Evolutionary conservation across 495 filamentous ascomycete species (phyloP).

Genomic region (Penicillium lagena): DNA sequence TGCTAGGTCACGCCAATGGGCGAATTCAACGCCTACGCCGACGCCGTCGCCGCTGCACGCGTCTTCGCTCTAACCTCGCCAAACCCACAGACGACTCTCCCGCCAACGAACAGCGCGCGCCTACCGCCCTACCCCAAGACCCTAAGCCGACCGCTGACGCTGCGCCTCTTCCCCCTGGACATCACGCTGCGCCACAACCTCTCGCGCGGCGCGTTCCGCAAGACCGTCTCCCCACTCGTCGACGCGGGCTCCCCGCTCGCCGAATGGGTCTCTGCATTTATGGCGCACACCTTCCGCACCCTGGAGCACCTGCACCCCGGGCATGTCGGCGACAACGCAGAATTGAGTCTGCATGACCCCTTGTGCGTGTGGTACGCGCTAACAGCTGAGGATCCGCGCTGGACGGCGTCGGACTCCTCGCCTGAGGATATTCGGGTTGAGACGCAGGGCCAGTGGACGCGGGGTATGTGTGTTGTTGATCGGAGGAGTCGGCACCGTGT

Average conservation of each 20-base stretch:
- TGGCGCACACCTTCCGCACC: constrained; percentile 69
- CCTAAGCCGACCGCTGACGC: constrained; percentile 58
- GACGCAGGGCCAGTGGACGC: constrained; percentile 86
- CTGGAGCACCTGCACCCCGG: constrained; percentile 54
- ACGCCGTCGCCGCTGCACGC: constrained; percentile 76
- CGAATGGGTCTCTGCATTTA: constrained; percentile 73
- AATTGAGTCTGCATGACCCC: constrained; percentile 80
- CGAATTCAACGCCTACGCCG: constrained; percentile 83
- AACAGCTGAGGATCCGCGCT: constrained; percentile 37
- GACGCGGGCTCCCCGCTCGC: constrained; percentile 67
- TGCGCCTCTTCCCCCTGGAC: constrained; percentile 83
- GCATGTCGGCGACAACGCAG: constrained; percentile 44
- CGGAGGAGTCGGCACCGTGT: constrained; percentile 54
- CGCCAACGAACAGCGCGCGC: constrained; percentile 37
- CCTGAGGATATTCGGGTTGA: constrained; percentile 78
- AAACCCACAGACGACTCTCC: constrained; percentile 62
- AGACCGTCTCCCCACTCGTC: constrained; percentile 43
- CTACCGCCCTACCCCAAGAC: constrained; percentile 62
- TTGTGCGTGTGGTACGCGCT: constrained; percentile 83
- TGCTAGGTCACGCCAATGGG: constrained; percentile 60
- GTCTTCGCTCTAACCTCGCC: constrained; percentile 87
- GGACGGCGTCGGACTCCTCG: constrained; percentile 34
- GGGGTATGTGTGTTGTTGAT: constrained; percentile 85
- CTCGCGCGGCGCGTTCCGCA: constrained; percentile 50
- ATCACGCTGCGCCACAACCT: constrained; percentile 75